phyloP scores from a whole-genome alignment of 192 early-diverging fungal genomes.

The Powellomyces hirtus region DNA sequence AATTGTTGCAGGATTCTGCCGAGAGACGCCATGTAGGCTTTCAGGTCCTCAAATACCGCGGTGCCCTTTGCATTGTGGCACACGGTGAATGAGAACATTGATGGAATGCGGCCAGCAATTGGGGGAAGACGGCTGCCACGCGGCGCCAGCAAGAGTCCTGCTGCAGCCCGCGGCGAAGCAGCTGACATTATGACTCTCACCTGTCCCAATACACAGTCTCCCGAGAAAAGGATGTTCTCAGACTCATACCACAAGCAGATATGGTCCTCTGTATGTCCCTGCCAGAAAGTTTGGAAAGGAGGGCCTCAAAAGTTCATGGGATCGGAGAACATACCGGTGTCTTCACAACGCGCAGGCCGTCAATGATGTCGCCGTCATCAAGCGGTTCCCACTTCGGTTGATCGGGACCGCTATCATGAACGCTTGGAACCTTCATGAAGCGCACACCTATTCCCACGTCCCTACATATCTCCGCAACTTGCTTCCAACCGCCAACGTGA shows the following conservation, averaged over 20 bases:
- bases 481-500: slow-evolving; percentile 68
- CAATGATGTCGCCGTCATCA: background rate
- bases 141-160: too few species aligned
- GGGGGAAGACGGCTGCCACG: too few species aligned
- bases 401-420: background rate
- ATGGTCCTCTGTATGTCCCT: slow-evolving; percentile 72
- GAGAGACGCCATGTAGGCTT: slow-evolving; percentile 68
- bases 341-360: slow-evolving; percentile 31
- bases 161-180: too few species aligned
- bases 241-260: slow-evolving; percentile 64
- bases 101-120: too few species aligned
- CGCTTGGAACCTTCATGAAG: background rate
- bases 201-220: slow-evolving; percentile 78
- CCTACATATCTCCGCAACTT: slow-evolving; percentile 11
- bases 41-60: slow-evolving; percentile 73
- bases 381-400: background rate
- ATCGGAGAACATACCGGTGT: slow-evolving; percentile 53
- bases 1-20: slow-evolving; percentile 38
- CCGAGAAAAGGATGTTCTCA: slow-evolving; percentile 68
- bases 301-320: too few species aligned
- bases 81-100: too few species aligned
- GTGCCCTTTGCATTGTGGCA: too few species aligned
- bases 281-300: background rate
- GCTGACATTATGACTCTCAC: background rate
- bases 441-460: background rate